These are phyloP conservation scores for Epichloe typhina DNA, from an alignment of 2,329 filamentous ascomycete species.

Conservation along the genomic window DNA sequence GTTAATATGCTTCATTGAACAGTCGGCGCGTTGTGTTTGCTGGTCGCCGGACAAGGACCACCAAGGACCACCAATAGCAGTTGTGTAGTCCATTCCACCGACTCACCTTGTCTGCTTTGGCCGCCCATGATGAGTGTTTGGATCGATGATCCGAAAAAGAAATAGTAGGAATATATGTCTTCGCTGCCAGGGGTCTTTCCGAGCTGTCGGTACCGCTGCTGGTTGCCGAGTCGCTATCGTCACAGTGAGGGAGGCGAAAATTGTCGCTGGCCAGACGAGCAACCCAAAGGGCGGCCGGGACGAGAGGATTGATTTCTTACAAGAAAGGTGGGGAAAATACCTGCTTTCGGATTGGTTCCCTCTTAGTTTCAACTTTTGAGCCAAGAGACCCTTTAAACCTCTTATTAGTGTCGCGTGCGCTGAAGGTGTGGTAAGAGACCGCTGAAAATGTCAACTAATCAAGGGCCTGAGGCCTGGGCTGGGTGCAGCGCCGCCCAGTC, in stretches of 20 bases:
- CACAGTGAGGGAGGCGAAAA: neutral
- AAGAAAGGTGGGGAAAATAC: neutral
- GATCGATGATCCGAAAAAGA: neutral
- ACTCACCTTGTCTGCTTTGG: conserved; percentile 25
- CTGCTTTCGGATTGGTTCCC: neutral
- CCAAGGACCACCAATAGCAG: neutral
- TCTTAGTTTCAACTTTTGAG: neutral
- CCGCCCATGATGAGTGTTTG: conserved; percentile 21
- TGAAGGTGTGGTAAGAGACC: too few relatives aligned
- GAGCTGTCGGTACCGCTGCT: too few relatives aligned
- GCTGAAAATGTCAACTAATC: too few relatives aligned
- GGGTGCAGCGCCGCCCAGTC: too few relatives aligned
- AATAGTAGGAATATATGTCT: neutral
- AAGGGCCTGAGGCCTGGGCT: too few relatives aligned
- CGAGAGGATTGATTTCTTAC: neutral
- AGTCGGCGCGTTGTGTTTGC: too few relatives aligned
- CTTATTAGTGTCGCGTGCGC: too few relatives aligned
- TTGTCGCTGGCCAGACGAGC: neutral
- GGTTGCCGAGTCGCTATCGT: too few relatives aligned
- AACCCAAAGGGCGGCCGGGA: neutral
- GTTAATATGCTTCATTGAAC: too few relatives aligned
- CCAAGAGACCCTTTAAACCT: neutral
- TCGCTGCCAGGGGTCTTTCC: neutral
- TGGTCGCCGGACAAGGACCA: too few relatives aligned
- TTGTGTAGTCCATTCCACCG: neutral